Percentiles rank a stretch among this genome's conserved stretches.
These are phyloP conservation scores for Mychonastes homosphaera DNA, from an alignment of 139 green algal genomes.

Conservation along the genomic window DNA sequence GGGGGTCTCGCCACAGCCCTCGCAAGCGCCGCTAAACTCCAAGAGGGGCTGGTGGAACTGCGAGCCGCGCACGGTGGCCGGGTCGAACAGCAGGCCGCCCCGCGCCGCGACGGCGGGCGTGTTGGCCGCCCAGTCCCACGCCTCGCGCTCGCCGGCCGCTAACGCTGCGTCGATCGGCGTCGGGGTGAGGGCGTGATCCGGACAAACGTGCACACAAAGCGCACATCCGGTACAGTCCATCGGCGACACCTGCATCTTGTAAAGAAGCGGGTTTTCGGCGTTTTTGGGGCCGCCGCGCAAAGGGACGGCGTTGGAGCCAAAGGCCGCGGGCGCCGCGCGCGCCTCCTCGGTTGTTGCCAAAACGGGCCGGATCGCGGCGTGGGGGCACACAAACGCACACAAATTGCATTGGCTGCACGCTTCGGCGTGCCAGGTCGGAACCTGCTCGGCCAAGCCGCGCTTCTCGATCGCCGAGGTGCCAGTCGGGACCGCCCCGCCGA, in stretches of 20 bases:
- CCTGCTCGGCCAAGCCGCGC: conserved; percentile 30
- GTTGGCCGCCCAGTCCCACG: conserved; percentile 8
- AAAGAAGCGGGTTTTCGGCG: neutral
- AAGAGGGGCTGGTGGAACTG: conserved; percentile 43
- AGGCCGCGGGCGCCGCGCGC: conserved; percentile 21
- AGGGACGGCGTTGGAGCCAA: conserved; percentile 21
- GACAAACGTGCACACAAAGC: conserved; percentile 45
- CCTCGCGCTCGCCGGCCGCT: conserved; percentile 26
- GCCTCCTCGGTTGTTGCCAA: conserved; percentile 31
- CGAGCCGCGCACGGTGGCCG: conserved; percentile 29
- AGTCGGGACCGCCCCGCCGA: conserved; percentile 31
- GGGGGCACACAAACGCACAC: conserved; percentile 53
- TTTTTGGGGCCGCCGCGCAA: neutral
- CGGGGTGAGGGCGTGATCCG: conserved; percentile 32
- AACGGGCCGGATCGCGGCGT: conserved; percentile 44
- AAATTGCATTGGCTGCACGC: conserved; percentile 56
- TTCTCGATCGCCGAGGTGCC: conserved; percentile 40
- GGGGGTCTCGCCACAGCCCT: conserved; percentile 17
- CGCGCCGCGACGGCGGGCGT: too few species aligned
- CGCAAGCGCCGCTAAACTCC: conserved; percentile 48
- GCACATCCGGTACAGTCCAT: conserved; percentile 52
- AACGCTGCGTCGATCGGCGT: conserved; percentile 25
- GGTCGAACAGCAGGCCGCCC: conserved; percentile 35
- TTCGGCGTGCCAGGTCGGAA: conserved; percentile 34
- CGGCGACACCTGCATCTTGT: conserved; percentile 33